Percentiles rank a stretch among this genome's conserved stretches.
These are phyloP conservation scores for Phytomonas sp. DNA, from an alignment of 208 protist genomes.

Conservation along the genomic window DNA sequence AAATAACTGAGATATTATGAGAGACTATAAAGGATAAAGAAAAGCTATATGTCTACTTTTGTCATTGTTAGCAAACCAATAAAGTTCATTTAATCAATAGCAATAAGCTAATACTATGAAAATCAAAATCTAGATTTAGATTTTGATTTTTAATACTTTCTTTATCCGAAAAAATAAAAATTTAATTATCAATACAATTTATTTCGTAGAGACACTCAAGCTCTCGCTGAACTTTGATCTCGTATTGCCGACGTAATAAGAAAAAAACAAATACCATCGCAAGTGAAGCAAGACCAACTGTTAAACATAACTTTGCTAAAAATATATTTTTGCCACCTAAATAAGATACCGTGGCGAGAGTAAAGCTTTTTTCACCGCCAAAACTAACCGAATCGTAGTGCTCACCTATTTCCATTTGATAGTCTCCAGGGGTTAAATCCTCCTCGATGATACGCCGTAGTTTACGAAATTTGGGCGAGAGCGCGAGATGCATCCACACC, in stretches of 20 bases:
- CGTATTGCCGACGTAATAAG: constrained; percentile 15
- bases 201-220: background rate
- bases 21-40: background rate
- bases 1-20: background rate
- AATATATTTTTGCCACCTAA: constrained; percentile 95
- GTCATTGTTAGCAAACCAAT: background rate
- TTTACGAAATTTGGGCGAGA: constrained; percentile 96
- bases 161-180: background rate
- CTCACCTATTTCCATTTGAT: constrained; percentile 86
- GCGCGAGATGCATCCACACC: constrained; percentile 96
- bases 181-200: background rate
- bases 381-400: constrained; percentile 89
- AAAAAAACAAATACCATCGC: constrained; percentile 60
- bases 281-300: constrained; percentile 82
- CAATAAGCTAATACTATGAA: background rate
- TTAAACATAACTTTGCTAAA: constrained; percentile 90
- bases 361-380: constrained; percentile 92
- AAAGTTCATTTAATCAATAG: background rate
- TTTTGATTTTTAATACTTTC: too few species aligned
- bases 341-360: constrained; percentile 90
- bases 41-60: constrained; percentile 1
- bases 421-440: constrained; percentile 76
- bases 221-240: background rate
- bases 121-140: too few species aligned
- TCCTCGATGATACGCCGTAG: constrained; percentile 91